Evolutionary conservation across 495 filamentous ascomycete species (phyloP).

Genomic region (Neurospora sp.): DNA sequence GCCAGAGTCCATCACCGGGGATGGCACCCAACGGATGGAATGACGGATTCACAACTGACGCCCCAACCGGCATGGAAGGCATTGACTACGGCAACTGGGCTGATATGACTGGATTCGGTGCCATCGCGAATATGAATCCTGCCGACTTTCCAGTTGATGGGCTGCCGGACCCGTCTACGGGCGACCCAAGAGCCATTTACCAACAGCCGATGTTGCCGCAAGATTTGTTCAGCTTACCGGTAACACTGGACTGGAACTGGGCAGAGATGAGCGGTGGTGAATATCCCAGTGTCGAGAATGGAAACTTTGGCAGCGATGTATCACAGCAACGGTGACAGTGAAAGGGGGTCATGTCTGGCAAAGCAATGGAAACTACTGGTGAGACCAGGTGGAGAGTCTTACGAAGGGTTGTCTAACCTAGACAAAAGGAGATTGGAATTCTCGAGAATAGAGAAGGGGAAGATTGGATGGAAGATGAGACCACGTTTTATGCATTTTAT

Average conservation of each 20-base stretch:
- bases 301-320: conserved; percentile 22
- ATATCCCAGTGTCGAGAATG: conserved; percentile 45
- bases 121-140: conserved; percentile 5
- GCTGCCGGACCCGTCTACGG: conserved; percentile 29
- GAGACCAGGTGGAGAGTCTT: not conserved
- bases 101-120: conserved; percentile 36
- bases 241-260: conserved; percentile 98
- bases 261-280: conserved; percentile 64
- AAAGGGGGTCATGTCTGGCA: not conserved
- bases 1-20: conserved; percentile 21
- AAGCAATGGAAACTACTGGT: not conserved
- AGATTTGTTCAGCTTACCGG: conserved; percentile 92
- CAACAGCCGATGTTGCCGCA: conserved; percentile 94
- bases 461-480: not conserved
- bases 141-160: conserved; percentile 11
- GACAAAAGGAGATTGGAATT: not conserved
- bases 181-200: conserved; percentile 12
- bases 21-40: conserved; percentile 22
- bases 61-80: conserved; percentile 4
- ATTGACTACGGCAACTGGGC: conserved; percentile 37
- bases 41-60: conserved; percentile 13
- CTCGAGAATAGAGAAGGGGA: not conserved
- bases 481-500: not conserved
- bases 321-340: not conserved
- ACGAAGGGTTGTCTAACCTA: not conserved